Percentiles rank a stretch among this genome's conserved stretches.
These are phyloP conservation scores for Coemansia biformis DNA, from an alignment of 192 early-diverging fungal species.

Conservation along the genomic window DNA sequence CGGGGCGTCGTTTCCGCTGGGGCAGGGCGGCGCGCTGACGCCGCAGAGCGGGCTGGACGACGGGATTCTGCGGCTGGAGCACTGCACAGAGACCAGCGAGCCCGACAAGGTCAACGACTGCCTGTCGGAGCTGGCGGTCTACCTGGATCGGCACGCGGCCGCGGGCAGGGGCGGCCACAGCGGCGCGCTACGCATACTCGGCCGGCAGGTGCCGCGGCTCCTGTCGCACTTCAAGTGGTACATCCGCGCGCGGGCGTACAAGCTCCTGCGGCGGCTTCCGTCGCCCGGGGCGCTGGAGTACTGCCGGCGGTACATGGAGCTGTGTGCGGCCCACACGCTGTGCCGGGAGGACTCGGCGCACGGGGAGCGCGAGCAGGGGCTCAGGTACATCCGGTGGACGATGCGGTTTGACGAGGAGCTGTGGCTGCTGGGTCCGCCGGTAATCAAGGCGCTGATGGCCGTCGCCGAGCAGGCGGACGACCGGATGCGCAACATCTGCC, in stretches of 20 bases:
- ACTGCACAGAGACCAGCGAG: constrained; percentile 39
- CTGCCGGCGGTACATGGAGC: constrained; percentile 39
- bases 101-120: constrained; percentile 36
- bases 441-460: constrained; percentile 43
- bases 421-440: constrained; percentile 35
- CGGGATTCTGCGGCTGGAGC: constrained; percentile 11
- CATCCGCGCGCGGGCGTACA: constrained; percentile 44
- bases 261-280: constrained; percentile 31
- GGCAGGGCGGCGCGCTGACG: constrained; percentile 1
- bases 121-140: constrained; percentile 11
- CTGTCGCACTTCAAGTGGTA: constrained; percentile 43
- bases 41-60: constrained; percentile 6
- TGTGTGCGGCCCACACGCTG: constrained; percentile 39
- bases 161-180: not conserved
- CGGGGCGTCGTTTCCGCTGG: constrained; percentile 5
- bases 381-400: constrained; percentile 47
- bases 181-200: constrained; percentile 6
- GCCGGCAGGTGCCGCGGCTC: constrained; percentile 30
- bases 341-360: constrained; percentile 32
- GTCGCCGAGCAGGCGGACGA: constrained; percentile 50
- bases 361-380: constrained; percentile 49
- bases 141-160: constrained; percentile 12
- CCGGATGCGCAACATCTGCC: constrained; percentile 42
- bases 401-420: constrained; percentile 24
- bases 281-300: constrained; percentile 23